Conservation (phyloP, 2,329 filamentous ascomycete genomes). For the Penicillium sp. region DNA sequence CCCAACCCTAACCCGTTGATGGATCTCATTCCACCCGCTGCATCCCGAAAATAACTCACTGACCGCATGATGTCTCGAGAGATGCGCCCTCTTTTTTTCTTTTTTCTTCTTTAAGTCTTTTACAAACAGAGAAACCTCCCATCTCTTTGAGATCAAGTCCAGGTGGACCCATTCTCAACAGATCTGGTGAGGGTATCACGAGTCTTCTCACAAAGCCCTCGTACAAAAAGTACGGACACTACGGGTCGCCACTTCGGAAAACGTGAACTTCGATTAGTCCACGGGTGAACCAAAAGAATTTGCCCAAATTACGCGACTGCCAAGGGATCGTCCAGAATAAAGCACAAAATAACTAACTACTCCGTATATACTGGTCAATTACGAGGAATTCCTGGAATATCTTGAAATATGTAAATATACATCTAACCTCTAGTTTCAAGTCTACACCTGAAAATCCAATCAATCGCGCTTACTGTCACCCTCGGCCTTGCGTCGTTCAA, state of each 20-base stretch:
- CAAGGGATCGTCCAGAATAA: slow-evolving; percentile 1
- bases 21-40: slow-evolving; percentile 25
- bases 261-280: neutral
- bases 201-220: neutral
- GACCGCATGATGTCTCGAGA: slow-evolving; percentile 7
- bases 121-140: neutral
- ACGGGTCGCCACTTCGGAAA: slow-evolving; percentile 2
- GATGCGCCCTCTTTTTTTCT: neutral
- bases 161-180: neutral
- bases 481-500: slow-evolving; percentile 57
- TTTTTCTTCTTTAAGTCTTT: neutral
- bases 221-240: neutral
- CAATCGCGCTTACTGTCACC: slow-evolving; percentile 21
- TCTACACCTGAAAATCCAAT: neutral
- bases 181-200: slow-evolving; percentile 6
- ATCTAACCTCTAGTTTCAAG: neutral
- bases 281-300: neutral
- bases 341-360: neutral
- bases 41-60: slow-evolving; percentile 23
- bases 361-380: neutral
- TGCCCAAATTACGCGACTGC: slow-evolving; percentile 5
- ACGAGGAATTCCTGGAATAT: neutral
- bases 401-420: neutral
- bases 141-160: neutral
- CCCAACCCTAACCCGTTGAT: slow-evolving; percentile 17